Evolutionary conservation across 345 rosid species (phyloP).

Genomic region (Populus davidiana): DNA sequence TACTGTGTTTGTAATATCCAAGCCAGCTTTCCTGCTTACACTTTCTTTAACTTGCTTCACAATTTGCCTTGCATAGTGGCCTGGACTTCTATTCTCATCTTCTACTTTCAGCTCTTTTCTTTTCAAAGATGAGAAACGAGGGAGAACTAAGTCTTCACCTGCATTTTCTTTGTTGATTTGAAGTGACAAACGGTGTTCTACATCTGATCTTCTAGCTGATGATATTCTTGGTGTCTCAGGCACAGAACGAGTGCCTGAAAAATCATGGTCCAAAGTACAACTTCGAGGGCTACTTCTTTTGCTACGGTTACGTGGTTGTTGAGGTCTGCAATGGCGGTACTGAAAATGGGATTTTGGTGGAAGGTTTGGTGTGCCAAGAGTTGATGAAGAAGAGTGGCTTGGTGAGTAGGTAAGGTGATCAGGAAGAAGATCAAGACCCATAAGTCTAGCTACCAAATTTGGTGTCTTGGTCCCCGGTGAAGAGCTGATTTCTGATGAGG

Average conservation of each 20-base stretch:
- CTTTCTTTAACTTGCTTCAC: constrained; percentile 75
- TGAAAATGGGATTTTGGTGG: constrained; percentile 13
- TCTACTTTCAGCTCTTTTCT: constrained; percentile 48
- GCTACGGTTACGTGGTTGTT: constrained; percentile 26
- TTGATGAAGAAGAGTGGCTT: constrained; percentile 27
- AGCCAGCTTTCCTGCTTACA: constrained; percentile 57
- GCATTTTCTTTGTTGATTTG: constrained; percentile 68
- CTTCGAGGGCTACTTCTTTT: constrained; percentile 20
- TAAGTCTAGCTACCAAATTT: constrained; percentile 76
- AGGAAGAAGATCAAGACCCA: constrained; percentile 94
- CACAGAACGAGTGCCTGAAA: constrained; percentile 54
- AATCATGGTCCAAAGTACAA: constrained; percentile 34
- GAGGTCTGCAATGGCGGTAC: constrained; percentile 18
- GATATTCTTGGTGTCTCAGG: constrained; percentile 88
- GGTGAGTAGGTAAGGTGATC: constrained; percentile 45
- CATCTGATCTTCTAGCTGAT: constrained; percentile 70
- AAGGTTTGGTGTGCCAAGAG: constrained; percentile 24
- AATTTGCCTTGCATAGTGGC: constrained; percentile 66
- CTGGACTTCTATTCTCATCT: constrained; percentile 60
- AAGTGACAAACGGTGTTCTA: constrained; percentile 70
- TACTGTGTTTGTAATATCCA: constrained; percentile 73
- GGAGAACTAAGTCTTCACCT: constrained; percentile 34
- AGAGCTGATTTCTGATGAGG: constrained; percentile 52
- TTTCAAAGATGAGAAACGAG: constrained; percentile 40
- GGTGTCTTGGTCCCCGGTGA: constrained; percentile 83